Conservation (phyloP, 1,284 basidiomycete genomes). For the Cystobasidiaceae sp. region DNA sequence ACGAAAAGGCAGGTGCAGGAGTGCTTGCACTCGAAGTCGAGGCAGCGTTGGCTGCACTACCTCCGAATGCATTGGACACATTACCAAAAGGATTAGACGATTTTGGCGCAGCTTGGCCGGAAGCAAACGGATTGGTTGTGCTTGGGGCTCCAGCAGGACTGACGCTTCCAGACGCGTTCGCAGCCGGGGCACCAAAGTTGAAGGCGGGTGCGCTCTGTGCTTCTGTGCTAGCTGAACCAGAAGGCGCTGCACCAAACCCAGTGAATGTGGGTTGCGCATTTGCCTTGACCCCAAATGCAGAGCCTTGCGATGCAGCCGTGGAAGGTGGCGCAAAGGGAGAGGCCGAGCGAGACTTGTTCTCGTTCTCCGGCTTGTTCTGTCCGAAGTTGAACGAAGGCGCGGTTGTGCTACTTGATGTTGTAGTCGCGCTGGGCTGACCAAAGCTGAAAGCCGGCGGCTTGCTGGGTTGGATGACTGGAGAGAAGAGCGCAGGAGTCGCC, state of each 20-base stretch:
- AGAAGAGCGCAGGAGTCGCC: not conserved
- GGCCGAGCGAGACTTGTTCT: not conserved
- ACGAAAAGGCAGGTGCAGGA: not conserved
- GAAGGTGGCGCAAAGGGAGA: not conserved
- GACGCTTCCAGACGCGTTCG: not conserved
- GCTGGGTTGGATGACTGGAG: slow-evolving; percentile 1
- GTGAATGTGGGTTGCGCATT: not conserved
- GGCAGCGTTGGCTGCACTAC: not conserved
- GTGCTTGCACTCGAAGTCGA: too few species aligned
- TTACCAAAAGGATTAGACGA: not conserved
- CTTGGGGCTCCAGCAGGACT: too few species aligned
- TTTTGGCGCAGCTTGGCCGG: not conserved
- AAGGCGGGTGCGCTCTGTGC: too few species aligned
- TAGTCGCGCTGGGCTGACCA: not conserved
- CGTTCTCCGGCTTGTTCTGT: not conserved
- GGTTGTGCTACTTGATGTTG: not conserved
- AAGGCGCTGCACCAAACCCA: too few species aligned
- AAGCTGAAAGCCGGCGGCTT: not conserved
- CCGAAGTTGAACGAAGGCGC: not conserved
- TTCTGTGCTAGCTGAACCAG: too few species aligned
- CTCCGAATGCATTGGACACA: not conserved
- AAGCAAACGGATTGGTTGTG: not conserved
- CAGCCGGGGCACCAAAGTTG: not conserved
- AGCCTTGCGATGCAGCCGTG: not conserved
- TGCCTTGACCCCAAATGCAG: not conserved